Evolutionary conservation across 78 protist genomes (phyloP).

Genomic region (Polysphondylium violaceum): DNA sequence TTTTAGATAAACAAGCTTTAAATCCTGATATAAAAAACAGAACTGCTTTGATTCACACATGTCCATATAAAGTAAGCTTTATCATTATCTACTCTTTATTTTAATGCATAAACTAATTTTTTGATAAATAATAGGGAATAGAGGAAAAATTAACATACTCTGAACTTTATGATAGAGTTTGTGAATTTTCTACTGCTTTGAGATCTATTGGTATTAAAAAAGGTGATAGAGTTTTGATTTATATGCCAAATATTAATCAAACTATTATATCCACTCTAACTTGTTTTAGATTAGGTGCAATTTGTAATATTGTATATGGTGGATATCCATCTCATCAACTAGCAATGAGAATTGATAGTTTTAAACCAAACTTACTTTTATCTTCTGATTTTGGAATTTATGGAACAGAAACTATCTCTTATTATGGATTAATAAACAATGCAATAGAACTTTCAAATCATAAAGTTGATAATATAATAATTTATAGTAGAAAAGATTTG

Average conservation of each 20-base stretch:
- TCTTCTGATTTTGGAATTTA: constrained; percentile 58
- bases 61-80: too few relatives aligned
- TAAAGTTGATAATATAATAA: constrained; percentile 9
- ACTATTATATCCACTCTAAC: constrained; percentile 89
- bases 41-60: constrained; percentile 1
- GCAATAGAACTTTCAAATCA: constrained; percentile 24
- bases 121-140: too few relatives aligned
- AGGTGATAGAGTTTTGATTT: constrained; percentile 92
- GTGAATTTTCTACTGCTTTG: constrained; percentile 72
- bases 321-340: not conserved
- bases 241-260: constrained; percentile 87
- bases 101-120: too few relatives aligned
- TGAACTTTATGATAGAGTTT: constrained; percentile 54
- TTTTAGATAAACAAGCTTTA: not conserved
- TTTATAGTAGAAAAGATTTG: constrained; percentile 8
- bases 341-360: constrained; percentile 51
- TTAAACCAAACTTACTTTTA: constrained; percentile 73
- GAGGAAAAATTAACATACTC: not conserved
- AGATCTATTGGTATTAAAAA: constrained; percentile 69
- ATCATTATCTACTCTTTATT: too few relatives aligned
- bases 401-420: not conserved
- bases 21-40: not conserved
- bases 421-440: not conserved
- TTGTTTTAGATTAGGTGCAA: constrained; percentile 94
- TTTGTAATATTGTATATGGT: constrained; percentile 88